Evolutionary conservation across 2,329 filamentous ascomycete genomes (phyloP).

Genomic region (Geosmithia putterillii): DNA sequence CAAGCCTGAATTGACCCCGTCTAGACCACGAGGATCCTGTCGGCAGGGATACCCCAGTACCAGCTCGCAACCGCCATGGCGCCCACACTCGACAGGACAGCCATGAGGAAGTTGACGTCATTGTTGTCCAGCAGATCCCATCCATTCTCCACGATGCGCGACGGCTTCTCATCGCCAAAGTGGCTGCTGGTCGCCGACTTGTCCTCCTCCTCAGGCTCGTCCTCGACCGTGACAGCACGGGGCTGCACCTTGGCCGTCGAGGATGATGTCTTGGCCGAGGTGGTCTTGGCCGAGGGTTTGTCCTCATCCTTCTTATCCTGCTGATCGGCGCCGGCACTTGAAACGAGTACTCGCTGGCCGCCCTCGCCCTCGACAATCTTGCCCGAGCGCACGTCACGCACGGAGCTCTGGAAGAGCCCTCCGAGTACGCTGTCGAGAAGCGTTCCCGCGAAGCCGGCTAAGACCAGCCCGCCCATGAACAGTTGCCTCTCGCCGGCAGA

Average conservation of each 20-base stretch:
- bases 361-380: conserved; percentile 84
- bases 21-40: conserved; percentile 8
- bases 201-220: conserved; percentile 5
- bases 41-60: conserved; percentile 45
- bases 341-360: conserved; percentile 45
- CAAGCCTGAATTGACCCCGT: no score
- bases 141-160: conserved; percentile 51
- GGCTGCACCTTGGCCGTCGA: no score
- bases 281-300: background rate
- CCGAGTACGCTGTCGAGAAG: conserved; percentile 81
- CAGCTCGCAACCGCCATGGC: conserved; percentile 56
- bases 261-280: background rate
- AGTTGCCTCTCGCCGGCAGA: conserved; percentile 27
- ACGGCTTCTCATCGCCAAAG: conserved; percentile 44
- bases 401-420: conserved; percentile 72
- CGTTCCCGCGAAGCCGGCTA: conserved; percentile 69
- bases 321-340: no score
- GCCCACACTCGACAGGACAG: conserved; percentile 63
- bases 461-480: conserved; percentile 45
- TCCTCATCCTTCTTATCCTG: conserved; percentile 13
- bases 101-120: conserved; percentile 90
- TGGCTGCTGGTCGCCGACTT: conserved; percentile 25
- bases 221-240: background rate
- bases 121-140: conserved; percentile 84
- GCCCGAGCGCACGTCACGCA: conserved; percentile 70